Evolutionary conservation across 495 filamentous ascomycete species (phyloP).

Genomic region (Penicillium paradoxum): DNA sequence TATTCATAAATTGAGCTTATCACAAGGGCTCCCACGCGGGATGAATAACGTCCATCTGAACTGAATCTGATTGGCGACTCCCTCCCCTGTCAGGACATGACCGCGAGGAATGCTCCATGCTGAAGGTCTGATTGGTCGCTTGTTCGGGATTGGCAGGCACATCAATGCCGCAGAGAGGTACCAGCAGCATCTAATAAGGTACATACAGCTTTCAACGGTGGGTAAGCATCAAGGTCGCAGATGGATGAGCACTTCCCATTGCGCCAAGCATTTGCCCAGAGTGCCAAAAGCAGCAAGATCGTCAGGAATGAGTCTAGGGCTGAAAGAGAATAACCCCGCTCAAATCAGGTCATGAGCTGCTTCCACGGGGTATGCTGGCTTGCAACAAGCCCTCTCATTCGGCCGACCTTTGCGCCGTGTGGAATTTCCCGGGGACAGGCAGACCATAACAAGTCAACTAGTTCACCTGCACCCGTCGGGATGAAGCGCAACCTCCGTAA

Average conservation of each 20-base stretch:
- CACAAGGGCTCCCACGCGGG: neutral
- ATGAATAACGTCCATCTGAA: neutral
- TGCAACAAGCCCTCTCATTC: neutral
- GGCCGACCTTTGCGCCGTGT: neutral
- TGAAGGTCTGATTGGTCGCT: neutral
- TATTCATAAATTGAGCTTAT: neutral
- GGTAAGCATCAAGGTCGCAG: neutral
- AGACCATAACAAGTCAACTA: neutral
- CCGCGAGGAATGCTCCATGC: neutral
- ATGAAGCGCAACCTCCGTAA: neutral
- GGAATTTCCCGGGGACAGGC: neutral
- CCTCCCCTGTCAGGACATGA: neutral
- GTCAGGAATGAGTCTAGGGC: neutral
- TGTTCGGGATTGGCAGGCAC: neutral
- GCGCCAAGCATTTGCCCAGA: conserved; percentile 2
- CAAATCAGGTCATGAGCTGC: neutral
- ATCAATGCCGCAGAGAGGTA: neutral
- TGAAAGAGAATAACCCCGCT: neutral
- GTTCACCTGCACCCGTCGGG: neutral
- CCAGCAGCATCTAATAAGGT: neutral
- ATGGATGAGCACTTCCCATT: too few species aligned
- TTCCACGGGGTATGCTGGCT: conserved; percentile 3
- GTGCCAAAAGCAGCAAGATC: neutral
- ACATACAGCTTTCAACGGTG: neutral
- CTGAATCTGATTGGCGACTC: conserved; percentile 3